Evolutionary conservation across 306 rosid species (phyloP).

Genomic region (cucumber (Cucumis sativus)): Cucumber_9930_V3 NC_026658.2:787501-788000

Average conservation of each 20-base stretch:
- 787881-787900: not conserved
- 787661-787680: not conserved
- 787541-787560: not conserved
- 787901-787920: too few species aligned
- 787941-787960: too few species aligned
- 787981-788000: too few species aligned
- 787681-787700: not conserved
- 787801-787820: conserved; percentile 52
- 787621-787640: not conserved
- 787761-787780: conserved; percentile 17
- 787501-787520: too few species aligned
- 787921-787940: too few species aligned
- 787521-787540: too few species aligned
- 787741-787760: not conserved
- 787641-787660: not conserved
- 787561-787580: conserved; percentile 1
- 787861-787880: not conserved
- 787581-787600: not conserved
- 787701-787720: not conserved
- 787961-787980: too few species aligned
- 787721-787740: not conserved
- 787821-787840: conserved; percentile 26
- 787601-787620: not conserved
- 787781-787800: conserved; percentile 24
- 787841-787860: conserved; percentile 5